Evolutionary conservation across 805 yeast genomes (phyloP), one percentile per base, ranked within the genome.

Genomic region (Candida yuanshanica): DNA sequence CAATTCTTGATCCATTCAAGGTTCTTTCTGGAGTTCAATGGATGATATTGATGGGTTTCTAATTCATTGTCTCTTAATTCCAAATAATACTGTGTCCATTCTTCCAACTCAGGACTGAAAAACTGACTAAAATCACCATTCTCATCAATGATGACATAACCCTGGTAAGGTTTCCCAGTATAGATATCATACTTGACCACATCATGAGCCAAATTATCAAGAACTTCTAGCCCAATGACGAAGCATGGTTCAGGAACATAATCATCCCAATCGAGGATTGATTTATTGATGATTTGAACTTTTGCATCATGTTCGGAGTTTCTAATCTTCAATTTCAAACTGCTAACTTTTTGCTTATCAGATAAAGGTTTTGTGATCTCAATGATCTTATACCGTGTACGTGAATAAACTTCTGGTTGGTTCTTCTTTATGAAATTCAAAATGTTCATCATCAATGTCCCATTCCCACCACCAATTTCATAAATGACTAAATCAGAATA

Each of bases 391-490:
- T 87, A 87, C 50, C 72, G 70, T 0, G 88, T 81, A 29, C 77
- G 68, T 11, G 64, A 60, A 58, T 85, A 87, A n/a, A 86, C 78
- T 29, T 83, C 89, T 0, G 95, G 90, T 48, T 82, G 81, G 17
- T 72, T 65, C 21, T 63, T 63, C 46, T 75, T 67, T 45, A 87
- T 71, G 56, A 70, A 86, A 53, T 81, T 79, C 47, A 87, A 60
- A 10, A 87, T 74, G 53, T 86, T 82, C 40, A 71, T 59, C 95
- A 88, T 87, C 45, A 87, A 61, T 0, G 95, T 86, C 33, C 95
- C 95, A 53, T 87, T 87, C 50, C 95, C 95, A 17, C 89, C 95
- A 44, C 95, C 96, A 70, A 85, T 77, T 62, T 88, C 96, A 61
- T 86, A 88, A 20, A 87, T 83, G 7, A 77, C 71, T 36, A 91